Conservation (phyloP, 208 protist genomes). For the Hexamita inflata region DNA sequence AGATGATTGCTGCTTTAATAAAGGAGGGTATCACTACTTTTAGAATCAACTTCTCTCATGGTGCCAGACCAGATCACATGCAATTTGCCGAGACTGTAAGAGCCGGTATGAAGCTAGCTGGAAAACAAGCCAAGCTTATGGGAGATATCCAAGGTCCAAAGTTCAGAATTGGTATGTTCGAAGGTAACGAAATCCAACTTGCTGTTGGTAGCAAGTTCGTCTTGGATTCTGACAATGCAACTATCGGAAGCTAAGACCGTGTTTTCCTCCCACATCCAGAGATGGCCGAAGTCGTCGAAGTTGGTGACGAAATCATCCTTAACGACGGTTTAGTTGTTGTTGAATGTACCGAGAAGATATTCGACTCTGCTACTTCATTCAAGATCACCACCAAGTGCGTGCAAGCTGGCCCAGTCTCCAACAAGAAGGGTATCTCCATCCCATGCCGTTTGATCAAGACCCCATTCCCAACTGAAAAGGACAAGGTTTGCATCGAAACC, state of each 20-base stretch:
- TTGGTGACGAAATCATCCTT: conserved; percentile 36
- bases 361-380: neutral
- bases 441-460: neutral
- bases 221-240: neutral
- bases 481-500: conserved; percentile 17
- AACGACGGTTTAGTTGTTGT: conserved; percentile 44
- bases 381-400: conserved; percentile 19
- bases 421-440: conserved; percentile 16
- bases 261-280: conserved; percentile 39
- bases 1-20: conserved; percentile 35
- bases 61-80: conserved; percentile 35
- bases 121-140: conserved; percentile 34
- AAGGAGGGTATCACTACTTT: conserved; percentile 36
- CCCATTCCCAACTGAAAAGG: neutral
- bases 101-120: conserved; percentile 3
- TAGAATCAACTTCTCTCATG: conserved; percentile 48
- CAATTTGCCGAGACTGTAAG: conserved; percentile 27
- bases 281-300: conserved; percentile 30
- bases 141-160: conserved; percentile 46
- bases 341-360: neutral
- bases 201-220: conserved; percentile 13
- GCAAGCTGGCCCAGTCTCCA: neutral
- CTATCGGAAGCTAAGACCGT: conserved; percentile 17
- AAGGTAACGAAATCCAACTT: conserved; percentile 5
- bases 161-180: conserved; percentile 32